Conservation (phyloP, 352 stramenopile species). For the Globisporangium viniferum region DNA sequence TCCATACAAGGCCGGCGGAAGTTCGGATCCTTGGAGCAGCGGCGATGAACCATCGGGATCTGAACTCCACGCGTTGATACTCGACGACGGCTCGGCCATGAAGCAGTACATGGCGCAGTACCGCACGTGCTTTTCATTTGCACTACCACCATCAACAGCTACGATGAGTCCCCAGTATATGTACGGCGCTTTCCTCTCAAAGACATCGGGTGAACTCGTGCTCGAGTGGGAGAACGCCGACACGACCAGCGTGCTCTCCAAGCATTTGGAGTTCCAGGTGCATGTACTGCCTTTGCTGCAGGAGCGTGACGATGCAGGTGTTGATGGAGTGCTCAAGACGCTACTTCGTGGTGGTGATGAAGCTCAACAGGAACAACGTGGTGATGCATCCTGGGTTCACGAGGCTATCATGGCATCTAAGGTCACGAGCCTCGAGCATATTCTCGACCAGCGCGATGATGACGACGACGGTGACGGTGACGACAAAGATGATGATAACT, state of each 20-base stretch:
- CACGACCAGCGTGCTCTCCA: constrained; percentile 42
- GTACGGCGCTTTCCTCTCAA: constrained; percentile 30
- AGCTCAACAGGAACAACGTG: too few species aligned
- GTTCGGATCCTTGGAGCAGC: neutral
- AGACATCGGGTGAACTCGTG: constrained; percentile 21
- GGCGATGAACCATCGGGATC: too few species aligned
- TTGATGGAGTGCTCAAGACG: too few species aligned
- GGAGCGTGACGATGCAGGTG: neutral
- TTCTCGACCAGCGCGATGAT: too few species aligned
- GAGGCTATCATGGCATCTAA: neutral
- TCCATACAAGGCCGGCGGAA: neutral
- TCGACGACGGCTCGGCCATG: neutral
- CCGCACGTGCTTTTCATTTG: constrained; percentile 26
- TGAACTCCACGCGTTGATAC: too few species aligned
- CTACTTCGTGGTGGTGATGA: too few species aligned
- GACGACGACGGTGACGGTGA: too few species aligned
- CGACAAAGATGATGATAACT: too few species aligned
- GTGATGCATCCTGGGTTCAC: neutral
- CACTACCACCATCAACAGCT: neutral
- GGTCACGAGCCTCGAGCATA: neutral
- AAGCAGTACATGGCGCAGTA: constrained; percentile 21
- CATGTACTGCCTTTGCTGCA: constrained; percentile 17
- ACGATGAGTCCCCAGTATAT: constrained; percentile 11
- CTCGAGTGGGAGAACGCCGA: constrained; percentile 48
- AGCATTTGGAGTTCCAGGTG: constrained; percentile 34